Evolutionary conservation across 108 stramenopile genomes (phyloP), one percentile per base, ranked within the genome.

Genomic region (Conticribra weissflogii): DNA sequence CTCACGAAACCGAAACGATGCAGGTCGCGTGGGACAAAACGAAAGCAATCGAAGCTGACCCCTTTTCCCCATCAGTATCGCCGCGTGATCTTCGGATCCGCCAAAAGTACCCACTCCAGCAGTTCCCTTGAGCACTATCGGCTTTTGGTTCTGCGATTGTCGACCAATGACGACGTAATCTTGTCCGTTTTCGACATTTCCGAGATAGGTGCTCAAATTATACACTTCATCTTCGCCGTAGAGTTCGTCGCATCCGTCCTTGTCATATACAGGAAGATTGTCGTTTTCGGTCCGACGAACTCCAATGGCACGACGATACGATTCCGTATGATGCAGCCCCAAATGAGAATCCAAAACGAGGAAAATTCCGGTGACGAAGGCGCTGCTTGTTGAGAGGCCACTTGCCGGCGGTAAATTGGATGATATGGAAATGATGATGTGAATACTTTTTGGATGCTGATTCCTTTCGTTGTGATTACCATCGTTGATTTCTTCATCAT

Each of bases 61-160:
- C 30, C 23, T 56, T 53, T 45, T 48, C 23, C 66, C 64, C 31
- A 59, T 30, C 15, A 73, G 33, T 46, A 73, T 73, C 0, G 72
- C 72, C n/a, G 72, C 66, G 30, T 73, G 72, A 45, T 73, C 72
- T 59, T 73, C 72, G 3, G 46, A 49, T 31, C 72, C 72, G 32
- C 72, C 72, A 33, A 73, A 73, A 30, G 72, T 73, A 16, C 72
- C 72, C 16, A 73, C 72, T 3, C 72, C 72, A 23, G 33, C 59
- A 48, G 68, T 53, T 31, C 72, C 72, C 29, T 73, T 52, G 16
- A 73, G 72, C n/a, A n/a, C n/a, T n/a, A n/a, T n/a, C n/a, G n/a
- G n/a, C n/a, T n/a, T n/a, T n/a, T n/a, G n/a, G n/a, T n/a, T n/a
- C n/a, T n/a, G n/a, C n/a, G 12, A 41, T 41, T 41, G 5, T 12